Percentiles rank a stretch among this genome's conserved stretches.
phyloP scores from a whole-genome alignment of 208 protist genomes.

The Trypanosoma cruzi region DNA sequence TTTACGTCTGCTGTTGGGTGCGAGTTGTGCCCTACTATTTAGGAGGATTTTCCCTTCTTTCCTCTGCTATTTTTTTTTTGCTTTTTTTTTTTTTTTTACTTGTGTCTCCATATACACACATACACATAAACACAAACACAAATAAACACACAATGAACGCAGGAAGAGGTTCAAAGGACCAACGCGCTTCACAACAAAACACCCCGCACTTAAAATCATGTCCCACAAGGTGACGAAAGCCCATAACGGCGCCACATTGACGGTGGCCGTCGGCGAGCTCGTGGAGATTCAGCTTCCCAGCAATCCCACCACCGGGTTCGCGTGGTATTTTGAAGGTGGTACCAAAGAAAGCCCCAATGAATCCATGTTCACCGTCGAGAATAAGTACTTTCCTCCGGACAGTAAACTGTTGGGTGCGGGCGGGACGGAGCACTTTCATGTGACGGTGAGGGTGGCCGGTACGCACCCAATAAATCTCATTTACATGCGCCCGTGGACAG shows the following conservation, averaged over 20 bases:
- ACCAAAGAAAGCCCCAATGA: conserved; percentile 26
- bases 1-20: no score
- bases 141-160: no score
- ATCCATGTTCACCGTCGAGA: conserved; percentile 20
- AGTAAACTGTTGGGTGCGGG: conserved; percentile 33
- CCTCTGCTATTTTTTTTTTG: no score
- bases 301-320: conserved; percentile 79
- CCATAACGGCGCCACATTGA: conserved; percentile 35
- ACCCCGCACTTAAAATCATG: no score
- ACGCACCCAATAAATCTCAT: conserved; percentile 41
- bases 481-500: conserved; percentile 57
- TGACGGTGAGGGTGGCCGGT: conserved; percentile 23
- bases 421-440: conserved; percentile 41
- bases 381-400: conserved; percentile 2
- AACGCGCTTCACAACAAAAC: no score
- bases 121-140: no score
- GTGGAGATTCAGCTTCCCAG: conserved; percentile 42
- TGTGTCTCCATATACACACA: no score
- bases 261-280: conserved; percentile 21
- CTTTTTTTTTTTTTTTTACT: no score
- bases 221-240: conserved; percentile 9
- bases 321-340: conserved; percentile 46
- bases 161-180: no score
- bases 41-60: no score
- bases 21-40: no score